Evolutionary conservation across 495 filamentous ascomycete genomes (phyloP).

Genomic region (Cudoniella acicularis): DNA sequence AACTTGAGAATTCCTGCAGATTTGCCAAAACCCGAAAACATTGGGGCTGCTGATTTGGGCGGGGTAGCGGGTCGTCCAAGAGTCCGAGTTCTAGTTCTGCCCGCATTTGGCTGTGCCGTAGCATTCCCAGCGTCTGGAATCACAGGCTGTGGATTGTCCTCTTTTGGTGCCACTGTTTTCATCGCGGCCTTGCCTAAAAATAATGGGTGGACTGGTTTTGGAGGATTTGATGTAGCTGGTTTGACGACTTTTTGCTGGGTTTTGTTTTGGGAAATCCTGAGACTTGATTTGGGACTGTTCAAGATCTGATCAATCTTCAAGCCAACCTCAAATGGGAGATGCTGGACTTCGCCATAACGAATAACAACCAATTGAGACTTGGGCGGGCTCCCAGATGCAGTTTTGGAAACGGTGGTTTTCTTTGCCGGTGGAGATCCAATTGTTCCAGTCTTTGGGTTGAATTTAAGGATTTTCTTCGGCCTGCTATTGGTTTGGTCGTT

Average conservation of each 20-base stretch:
- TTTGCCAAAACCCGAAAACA: slow-evolving; percentile 27
- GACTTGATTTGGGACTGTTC: slow-evolving; percentile 2
- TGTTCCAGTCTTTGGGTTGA: slow-evolving; percentile 49
- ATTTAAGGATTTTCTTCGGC: slow-evolving; percentile 41
- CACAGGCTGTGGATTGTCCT: background rate
- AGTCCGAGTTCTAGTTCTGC: background rate
- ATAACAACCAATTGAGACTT: slow-evolving; percentile 19
- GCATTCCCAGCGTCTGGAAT: background rate
- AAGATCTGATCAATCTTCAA: slow-evolving; percentile 41
- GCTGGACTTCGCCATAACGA: slow-evolving; percentile 5
- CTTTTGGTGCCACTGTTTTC: background rate
- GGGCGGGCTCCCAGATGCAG: slow-evolving; percentile 11
- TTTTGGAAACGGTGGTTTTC: background rate
- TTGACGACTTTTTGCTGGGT: slow-evolving; percentile 13
- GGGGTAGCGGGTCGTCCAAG: background rate
- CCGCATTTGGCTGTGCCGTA: background rate
- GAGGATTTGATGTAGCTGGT: background rate
- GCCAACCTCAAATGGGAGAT: slow-evolving; percentile 30
- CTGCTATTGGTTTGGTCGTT: slow-evolving; percentile 20
- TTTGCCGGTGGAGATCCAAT: slow-evolving; percentile 48
- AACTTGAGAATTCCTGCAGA: slow-evolving; percentile 45
- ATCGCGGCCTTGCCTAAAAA: slow-evolving; percentile 16
- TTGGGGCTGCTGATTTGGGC: slow-evolving; percentile 23
- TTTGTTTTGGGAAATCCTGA: slow-evolving; percentile 13
- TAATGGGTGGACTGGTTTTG: slow-evolving; percentile 15